Conservation (phyloP, 495 filamentous ascomycete species). For the Podospora tetraspora region DNA sequence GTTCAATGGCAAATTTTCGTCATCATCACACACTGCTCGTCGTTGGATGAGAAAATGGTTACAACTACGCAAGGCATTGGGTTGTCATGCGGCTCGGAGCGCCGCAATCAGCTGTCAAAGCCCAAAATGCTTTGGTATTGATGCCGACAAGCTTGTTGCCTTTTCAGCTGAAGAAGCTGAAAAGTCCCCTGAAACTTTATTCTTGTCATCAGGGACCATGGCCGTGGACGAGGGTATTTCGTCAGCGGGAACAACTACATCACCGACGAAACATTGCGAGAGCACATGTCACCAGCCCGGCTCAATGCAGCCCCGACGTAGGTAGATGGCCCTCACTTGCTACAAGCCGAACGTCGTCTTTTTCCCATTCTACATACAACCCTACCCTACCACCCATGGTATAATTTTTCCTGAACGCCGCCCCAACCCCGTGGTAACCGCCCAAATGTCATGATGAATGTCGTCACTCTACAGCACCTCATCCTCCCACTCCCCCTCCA, state of each 20-base stretch:
- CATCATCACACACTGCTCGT: neutral
- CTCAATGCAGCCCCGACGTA: too few relatives aligned
- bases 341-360: neutral
- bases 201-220: neutral
- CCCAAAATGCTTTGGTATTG: neutral
- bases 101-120: neutral
- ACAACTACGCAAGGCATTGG: neutral
- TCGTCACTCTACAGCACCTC: neutral
- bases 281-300: neutral
- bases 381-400: conserved; percentile 5
- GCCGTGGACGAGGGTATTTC: neutral
- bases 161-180: neutral
- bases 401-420: conserved; percentile 14
- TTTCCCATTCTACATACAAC: neutral
- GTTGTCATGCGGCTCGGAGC: too few relatives aligned
- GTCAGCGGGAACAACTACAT: neutral
- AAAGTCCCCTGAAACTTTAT: neutral
- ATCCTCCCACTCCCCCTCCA: conserved; percentile 16
- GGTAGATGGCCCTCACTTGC: neutral
- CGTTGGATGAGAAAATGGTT: neutral
- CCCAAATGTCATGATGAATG: neutral
- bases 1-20: neutral
- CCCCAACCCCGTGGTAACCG: neutral
- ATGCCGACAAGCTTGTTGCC: neutral
- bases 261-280: neutral